A percentile compares a stretch with the other conserved stretches of the same genome.
phyloP scores from a whole-genome alignment of 1,284 basidiomycete genomes.

The Psilocybe mexicana region DNA sequence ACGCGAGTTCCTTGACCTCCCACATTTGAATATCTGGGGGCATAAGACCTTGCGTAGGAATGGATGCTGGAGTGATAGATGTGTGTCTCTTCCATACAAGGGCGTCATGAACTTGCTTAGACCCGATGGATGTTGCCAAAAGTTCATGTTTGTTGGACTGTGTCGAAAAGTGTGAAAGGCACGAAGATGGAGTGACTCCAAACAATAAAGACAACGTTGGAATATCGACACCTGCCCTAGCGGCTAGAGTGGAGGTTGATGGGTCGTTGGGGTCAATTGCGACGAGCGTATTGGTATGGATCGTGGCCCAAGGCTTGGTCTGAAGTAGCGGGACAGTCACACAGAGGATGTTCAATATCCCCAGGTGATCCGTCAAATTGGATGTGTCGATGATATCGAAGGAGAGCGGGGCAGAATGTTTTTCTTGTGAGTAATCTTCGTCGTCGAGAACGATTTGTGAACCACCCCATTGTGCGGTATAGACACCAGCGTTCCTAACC shows the following conservation, averaged over 20 bases:
- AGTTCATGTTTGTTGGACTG: slow-evolving; percentile 20
- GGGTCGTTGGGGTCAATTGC: background rate
- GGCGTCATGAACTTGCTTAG: slow-evolving; percentile 18
- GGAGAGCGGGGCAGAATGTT: slow-evolving; percentile 32
- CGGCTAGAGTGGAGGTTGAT: slow-evolving; percentile 5
- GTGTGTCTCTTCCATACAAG: slow-evolving; percentile 22
- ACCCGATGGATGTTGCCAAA: background rate
- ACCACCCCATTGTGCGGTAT: slow-evolving; percentile 37
- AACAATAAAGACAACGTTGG: slow-evolving; percentile 27
- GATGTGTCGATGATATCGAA: slow-evolving; percentile 60
- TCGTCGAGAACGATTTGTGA: slow-evolving; percentile 24
- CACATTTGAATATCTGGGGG: slow-evolving; percentile 9
- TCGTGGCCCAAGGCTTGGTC: slow-evolving; percentile 19
- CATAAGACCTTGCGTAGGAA: background rate
- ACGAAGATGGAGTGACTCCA: slow-evolving; percentile 23
- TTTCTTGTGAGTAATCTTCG: slow-evolving; percentile 22
- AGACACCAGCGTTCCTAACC: slow-evolving; percentile 25
- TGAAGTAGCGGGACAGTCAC: slow-evolving; percentile 32
- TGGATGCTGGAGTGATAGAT: background rate
- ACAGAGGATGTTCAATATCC: slow-evolving; percentile 50
- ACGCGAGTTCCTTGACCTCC: slow-evolving; percentile 36
- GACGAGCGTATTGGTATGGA: slow-evolving; percentile 27
- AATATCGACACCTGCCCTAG: slow-evolving; percentile 19
- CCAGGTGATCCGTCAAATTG: slow-evolving; percentile 50
- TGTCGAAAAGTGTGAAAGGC: slow-evolving; percentile 19